phyloP scores from a whole-genome alignment of 2,329 filamentous ascomycete species.

The Rhexocercosporidium sp. region DNA sequence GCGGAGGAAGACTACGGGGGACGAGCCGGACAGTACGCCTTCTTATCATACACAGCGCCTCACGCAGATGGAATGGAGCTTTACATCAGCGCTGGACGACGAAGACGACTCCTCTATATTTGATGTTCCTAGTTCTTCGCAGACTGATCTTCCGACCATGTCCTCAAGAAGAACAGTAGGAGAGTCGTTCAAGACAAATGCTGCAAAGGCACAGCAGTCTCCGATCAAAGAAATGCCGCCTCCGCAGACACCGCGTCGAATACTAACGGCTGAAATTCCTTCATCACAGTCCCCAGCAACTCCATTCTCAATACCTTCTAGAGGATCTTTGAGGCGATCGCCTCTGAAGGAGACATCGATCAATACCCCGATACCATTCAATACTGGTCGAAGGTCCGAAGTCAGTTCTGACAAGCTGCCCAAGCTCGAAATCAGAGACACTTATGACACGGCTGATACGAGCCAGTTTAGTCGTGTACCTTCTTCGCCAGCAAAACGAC shows the following conservation, averaged over 20 bases:
- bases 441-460: constrained; percentile 31
- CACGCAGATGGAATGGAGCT: constrained; percentile 39
- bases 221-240: constrained; percentile 27
- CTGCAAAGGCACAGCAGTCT: neutral
- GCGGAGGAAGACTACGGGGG: constrained; percentile 34
- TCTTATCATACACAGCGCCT: constrained; percentile 39
- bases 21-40: constrained; percentile 22
- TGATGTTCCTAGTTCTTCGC: constrained; percentile 31
- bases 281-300: constrained; percentile 43
- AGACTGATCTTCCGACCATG: constrained; percentile 8
- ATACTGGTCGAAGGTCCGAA: constrained; percentile 18
- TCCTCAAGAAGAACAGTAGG: neutral
- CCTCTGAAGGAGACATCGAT: constrained; percentile 32
- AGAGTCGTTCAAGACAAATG: constrained; percentile 11
- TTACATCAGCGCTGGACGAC: constrained; percentile 24
- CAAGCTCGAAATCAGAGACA: constrained; percentile 37
- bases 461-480: constrained; percentile 26
- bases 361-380: constrained; percentile 37
- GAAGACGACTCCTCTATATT: constrained; percentile 25
- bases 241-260: constrained; percentile 37
- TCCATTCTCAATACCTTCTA: constrained; percentile 35
- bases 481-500: constrained; percentile 31
- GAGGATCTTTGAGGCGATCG: constrained; percentile 25
- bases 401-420: constrained; percentile 27
- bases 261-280: constrained; percentile 36